Percentiles rank a stretch among this genome's conserved stretches.
phyloP scores from a whole-genome alignment of 2,329 filamentous ascomycete genomes.

The Pseudogymnoascus pannorum region DNA sequence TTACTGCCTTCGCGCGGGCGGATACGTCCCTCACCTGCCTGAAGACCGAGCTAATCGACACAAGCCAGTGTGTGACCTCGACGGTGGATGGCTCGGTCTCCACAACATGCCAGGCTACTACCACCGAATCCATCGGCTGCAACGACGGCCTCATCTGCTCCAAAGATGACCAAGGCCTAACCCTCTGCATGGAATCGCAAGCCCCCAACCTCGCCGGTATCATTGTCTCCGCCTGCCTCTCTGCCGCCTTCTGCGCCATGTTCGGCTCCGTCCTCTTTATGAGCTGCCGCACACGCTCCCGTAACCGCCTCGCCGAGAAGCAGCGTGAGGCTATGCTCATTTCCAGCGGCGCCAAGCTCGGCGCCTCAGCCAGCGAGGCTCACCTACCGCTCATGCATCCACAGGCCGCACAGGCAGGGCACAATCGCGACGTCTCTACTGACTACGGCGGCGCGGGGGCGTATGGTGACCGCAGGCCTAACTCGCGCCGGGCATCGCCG shows the following conservation, averaged over 20 bases:
- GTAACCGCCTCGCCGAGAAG: not conserved
- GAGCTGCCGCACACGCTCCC: conserved; percentile 3
- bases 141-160: conserved; percentile 3
- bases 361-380: not conserved
- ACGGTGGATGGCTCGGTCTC: not conserved
- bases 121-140: conserved; percentile 2
- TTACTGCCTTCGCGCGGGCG: not conserved
- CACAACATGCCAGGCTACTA: not conserved
- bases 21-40: not conserved
- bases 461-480: not conserved
- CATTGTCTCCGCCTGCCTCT: not conserved
- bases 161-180: not conserved
- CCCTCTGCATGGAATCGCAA: not conserved
- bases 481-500: not conserved
- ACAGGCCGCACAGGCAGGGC: not conserved
- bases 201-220: not conserved
- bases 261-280: conserved; percentile 6
- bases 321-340: conserved; percentile 2
- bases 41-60: not conserved
- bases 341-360: not conserved
- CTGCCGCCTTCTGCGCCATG: conserved; percentile 2
- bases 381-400: conserved; percentile 2
- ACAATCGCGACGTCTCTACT: not conserved
- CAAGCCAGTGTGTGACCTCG: not conserved
- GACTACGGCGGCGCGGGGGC: not conserved